Evolutionary conservation across 805 yeast species (phyloP), one percentile per base, ranked within the genome.

Genomic region (Candida tammaniensis): DNA sequence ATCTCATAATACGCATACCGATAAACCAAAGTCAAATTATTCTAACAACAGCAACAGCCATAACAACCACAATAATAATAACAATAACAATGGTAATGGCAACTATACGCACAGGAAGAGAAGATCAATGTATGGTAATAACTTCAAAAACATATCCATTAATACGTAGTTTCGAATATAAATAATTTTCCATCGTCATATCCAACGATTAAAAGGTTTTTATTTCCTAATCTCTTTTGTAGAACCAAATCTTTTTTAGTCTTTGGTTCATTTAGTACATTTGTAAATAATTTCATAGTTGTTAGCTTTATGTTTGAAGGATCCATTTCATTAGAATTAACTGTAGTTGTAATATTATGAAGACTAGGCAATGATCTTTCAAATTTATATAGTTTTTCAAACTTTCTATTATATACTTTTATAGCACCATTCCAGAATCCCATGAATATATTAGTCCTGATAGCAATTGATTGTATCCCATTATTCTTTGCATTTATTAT

Each of bases 351-450:
- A 4, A 35, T 8, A 15, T 30, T 35, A 6, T 23, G 26, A 13
- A 40, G 21, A 11, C 21, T 28, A 1, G 54, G 53, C 7, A 51
- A 21, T 14, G 25, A 27, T 11, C 40, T 42, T 12, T 36, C 40
- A 21, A 40, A 33, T 27, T 44, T 40, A 26, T 36, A 35, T 12
- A 42, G 4, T 15, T 28, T 19, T 7, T 26, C 32, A 19, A 41
- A 41, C n/a, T 24, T 5, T 7, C 7, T 13, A 25, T 44, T 42
- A 25, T 25, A 41, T 12, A 55, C 47, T 44, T 59, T 49, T 3
- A 61, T 48, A 2, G 57, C 3, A 64, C 86, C 68, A 59, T 74
- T 81, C 86, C 82, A 43, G 68, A 73, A 36, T 54, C 70, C 49
- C 51, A 51, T 27, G 11, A 62, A 57, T 1, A 74, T 27, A 3